A percentile compares a stretch with the other conserved stretches of the same genome.
phyloP scores from a whole-genome alignment of 768 basidiomycete species.

The Crucibulum laeve region DNA sequence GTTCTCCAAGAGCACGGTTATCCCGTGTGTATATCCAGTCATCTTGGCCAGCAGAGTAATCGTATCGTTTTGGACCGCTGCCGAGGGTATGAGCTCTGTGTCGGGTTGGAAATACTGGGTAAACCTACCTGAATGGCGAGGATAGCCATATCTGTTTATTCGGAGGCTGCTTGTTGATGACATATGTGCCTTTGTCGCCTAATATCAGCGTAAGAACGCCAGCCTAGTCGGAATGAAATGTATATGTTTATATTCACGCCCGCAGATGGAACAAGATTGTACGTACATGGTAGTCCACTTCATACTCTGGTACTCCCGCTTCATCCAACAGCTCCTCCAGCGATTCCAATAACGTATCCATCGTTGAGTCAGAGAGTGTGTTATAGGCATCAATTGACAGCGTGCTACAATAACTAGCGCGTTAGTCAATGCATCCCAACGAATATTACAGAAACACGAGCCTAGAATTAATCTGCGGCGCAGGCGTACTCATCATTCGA shows the following conservation, averaged over 20 bases:
- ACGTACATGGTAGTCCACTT: slow-evolving; percentile 87
- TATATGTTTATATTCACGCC: background rate
- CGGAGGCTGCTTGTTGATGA: slow-evolving; percentile 96
- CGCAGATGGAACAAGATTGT: background rate
- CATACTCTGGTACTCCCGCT: slow-evolving; percentile 49
- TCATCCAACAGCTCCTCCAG: slow-evolving; percentile 72
- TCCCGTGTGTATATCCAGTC: slow-evolving; percentile 81
- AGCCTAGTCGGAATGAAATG: slow-evolving; percentile 44
- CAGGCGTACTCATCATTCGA: slow-evolving; percentile 44
- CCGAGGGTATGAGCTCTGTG: background rate
- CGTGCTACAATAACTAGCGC: slow-evolving; percentile 16
- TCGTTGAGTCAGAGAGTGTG: slow-evolving; percentile 64
- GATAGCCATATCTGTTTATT: slow-evolving; percentile 98
- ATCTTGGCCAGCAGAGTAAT: slow-evolving; percentile 52
- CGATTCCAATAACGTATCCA: slow-evolving; percentile 71
- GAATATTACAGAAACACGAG: slow-evolving; percentile 17
- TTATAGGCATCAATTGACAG: slow-evolving; percentile 70
- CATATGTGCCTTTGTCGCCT: slow-evolving; percentile 80
- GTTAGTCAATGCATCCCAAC: background rate
- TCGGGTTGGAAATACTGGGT: background rate
- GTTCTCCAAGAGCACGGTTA: slow-evolving; percentile 47
- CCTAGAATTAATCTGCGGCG: slow-evolving; percentile 57
- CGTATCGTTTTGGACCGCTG: slow-evolving; percentile 92
- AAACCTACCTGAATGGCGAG: slow-evolving; percentile 72
- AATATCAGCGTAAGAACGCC: slow-evolving; percentile 86